Evolutionary conservation across 2,329 filamentous ascomycete genomes (phyloP), one percentile per base, ranked within the genome.

Genomic region (Ambrosiella beaveri): DNA sequence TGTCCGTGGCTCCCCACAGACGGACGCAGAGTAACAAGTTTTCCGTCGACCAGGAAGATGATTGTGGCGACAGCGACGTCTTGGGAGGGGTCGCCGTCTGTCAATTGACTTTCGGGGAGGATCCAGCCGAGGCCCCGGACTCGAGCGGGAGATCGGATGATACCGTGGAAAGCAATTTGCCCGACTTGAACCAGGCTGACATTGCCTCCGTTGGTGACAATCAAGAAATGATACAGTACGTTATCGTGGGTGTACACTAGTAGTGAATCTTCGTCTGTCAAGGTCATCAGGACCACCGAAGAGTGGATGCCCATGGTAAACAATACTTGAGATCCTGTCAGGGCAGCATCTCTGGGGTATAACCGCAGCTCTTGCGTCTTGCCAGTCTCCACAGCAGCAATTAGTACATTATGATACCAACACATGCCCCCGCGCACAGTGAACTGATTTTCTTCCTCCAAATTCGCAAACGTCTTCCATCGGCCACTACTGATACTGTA

Each of bases 171-270:
- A 11, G 88, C 91, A 65, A 98, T 98, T 68, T 97, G 93, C 8
- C 94, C 93, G n/a, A 97, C 90, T 67, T 95, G 89, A 6, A 95
- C 80, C 37, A 97, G 77, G 49, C 82, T 84, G 39, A 95, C 79
- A 19, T 82, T 73, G 13, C 76, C 82, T n/a, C 79, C 75, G 19
- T 81, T 76, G 0, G 82, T 78, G 0, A 86, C 82, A 62, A 98
- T 91, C 61, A 98, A 82, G 68, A 89, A 98, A 68, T 98, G 93
- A 66, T 96, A 93, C 13, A 98, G 77, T 9, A 94, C 78, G 68
- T 98, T 98, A 67, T 97, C 91, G 68, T 95, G 90, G 0, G 93
- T 98, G 69, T 98, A 98, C 9, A 96, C 91, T 38, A 98, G 78
- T 36, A 98, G 76, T 0, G 93, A 97, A 69, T 98, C 93, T 64